Percentiles rank a stretch among this genome's conserved stretches.
phyloP scores from a whole-genome alignment of 805 yeast genomes.

The Pichia rugopelliculosa region DNA sequence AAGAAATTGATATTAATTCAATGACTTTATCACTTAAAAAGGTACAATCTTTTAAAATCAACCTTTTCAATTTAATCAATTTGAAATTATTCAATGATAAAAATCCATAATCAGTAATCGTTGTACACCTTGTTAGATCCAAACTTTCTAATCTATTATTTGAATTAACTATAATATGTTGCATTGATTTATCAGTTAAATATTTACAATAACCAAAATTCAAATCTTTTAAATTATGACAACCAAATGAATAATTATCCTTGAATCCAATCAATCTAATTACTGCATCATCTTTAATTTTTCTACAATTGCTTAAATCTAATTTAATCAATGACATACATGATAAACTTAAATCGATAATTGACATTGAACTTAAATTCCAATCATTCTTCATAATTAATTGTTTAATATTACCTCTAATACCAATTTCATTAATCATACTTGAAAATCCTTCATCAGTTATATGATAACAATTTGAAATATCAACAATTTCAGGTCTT shows the following conservation, averaged over 20 bases:
- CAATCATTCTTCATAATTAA: slow-evolving; percentile 63
- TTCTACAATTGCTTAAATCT: slow-evolving; percentile 66
- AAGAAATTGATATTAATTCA: slow-evolving; percentile 52
- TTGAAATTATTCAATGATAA: slow-evolving; percentile 52
- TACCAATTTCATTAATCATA: slow-evolving; percentile 64
- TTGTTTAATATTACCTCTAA: slow-evolving; percentile 47
- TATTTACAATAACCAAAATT: slow-evolving; percentile 71
- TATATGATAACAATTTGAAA: slow-evolving; percentile 69
- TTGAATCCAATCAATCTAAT: slow-evolving; percentile 60
- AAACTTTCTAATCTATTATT: slow-evolving; percentile 45
- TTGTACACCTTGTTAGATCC: slow-evolving; percentile 67
- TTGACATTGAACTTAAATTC: slow-evolving; percentile 76
- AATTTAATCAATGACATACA: slow-evolving; percentile 52
- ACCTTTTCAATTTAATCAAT: slow-evolving; percentile 44
- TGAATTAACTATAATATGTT: slow-evolving; percentile 54
- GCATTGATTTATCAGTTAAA: slow-evolving; percentile 61
- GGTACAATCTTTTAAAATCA: slow-evolving; percentile 65
- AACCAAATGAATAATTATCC: slow-evolving; percentile 36
- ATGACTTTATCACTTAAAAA: slow-evolving; percentile 62
- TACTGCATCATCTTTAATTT: slow-evolving; percentile 63
- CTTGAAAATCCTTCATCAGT: slow-evolving; percentile 71
- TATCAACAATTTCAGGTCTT: slow-evolving; percentile 51
- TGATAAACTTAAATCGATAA: slow-evolving; percentile 66
- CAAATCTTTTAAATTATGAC: slow-evolving; percentile 47
- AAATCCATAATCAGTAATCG: slow-evolving; percentile 71